Evolutionary conservation across 1,284 basidiomycete species (phyloP).

Genomic region (Ceratobasidium sp.): DNA sequence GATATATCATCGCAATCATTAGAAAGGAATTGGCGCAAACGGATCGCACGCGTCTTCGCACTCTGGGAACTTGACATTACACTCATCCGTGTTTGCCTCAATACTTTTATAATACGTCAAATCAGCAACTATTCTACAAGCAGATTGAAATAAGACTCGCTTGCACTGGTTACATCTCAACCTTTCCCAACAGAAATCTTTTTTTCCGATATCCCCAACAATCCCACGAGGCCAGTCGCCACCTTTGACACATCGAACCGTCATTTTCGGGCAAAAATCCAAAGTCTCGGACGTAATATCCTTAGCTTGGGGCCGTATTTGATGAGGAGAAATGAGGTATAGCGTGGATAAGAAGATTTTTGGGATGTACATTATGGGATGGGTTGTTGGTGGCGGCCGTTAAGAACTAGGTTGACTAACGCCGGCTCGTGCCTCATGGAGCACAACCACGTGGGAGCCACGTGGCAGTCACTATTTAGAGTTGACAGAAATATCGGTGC

Average conservation of each 20-base stretch:
- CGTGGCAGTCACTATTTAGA: too few relatives aligned
- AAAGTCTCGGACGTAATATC: background rate
- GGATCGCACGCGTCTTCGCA: conserved; percentile 28
- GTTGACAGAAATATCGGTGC: too few relatives aligned
- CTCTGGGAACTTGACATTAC: conserved; percentile 13
- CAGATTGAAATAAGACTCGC: conserved; percentile 3
- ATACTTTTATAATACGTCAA: conserved; percentile 1
- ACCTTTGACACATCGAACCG: conserved; percentile 19
- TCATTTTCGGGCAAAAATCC: conserved; percentile 25
- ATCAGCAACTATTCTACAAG: background rate
- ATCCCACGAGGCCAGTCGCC: conserved; percentile 26
- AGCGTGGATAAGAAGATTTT: conserved; percentile 9
- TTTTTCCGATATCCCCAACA: conserved; percentile 33
- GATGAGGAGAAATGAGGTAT: background rate
- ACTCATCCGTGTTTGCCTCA: conserved; percentile 33
- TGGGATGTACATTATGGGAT: conserved; percentile 33
- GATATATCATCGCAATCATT: too few relatives aligned
- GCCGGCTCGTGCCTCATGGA: too few relatives aligned
- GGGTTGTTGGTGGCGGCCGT: too few relatives aligned
- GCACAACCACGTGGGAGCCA: too few relatives aligned
- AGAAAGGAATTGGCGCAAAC: conserved; percentile 40
- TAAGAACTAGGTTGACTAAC: too few relatives aligned
- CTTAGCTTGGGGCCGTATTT: background rate
- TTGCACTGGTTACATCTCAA: conserved; percentile 38
- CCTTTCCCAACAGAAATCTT: conserved; percentile 25